Evolutionary conservation across 164 flowering plant species (phyloP).

Genomic region (Paratinospora sagittata): DNA sequence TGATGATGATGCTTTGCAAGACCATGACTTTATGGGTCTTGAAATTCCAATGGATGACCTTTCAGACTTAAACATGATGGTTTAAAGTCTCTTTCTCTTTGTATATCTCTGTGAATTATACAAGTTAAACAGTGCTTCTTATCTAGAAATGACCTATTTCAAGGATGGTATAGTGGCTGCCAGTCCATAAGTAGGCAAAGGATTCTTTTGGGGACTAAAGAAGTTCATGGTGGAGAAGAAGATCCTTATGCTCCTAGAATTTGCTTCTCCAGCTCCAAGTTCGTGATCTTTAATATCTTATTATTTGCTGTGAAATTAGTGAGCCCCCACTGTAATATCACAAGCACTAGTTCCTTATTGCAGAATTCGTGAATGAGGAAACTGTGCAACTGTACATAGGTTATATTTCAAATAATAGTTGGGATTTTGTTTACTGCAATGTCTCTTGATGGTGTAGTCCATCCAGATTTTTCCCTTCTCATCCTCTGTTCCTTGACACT

Average conservation of each 20-base stretch:
- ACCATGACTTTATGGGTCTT: constrained; percentile 62
- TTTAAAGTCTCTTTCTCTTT: constrained; percentile 42
- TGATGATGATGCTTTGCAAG: constrained; percentile 60
- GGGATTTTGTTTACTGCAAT: constrained; percentile 11
- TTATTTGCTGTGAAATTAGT: not conserved
- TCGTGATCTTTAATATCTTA: constrained; percentile 23
- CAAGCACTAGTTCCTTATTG: constrained; percentile 2
- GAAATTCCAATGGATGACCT: constrained; percentile 86
- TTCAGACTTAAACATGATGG: constrained; percentile 70
- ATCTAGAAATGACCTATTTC: constrained; percentile 32
- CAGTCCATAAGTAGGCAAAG: constrained; percentile 37
- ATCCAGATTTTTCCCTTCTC: not conserved
- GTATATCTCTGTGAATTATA: constrained; percentile 59
- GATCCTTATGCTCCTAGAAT: constrained; percentile 24
- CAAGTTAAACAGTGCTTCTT: constrained; percentile 24
- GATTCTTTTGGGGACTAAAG: constrained; percentile 45
- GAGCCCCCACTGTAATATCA: constrained; percentile 3
- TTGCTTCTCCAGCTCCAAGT: constrained; percentile 25
- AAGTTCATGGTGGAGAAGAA: constrained; percentile 33
- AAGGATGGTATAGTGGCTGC: constrained; percentile 25
- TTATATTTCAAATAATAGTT: constrained; percentile 33
- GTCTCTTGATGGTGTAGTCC: not conserved
- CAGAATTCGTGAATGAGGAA: not conserved
- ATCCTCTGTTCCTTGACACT: not conserved
- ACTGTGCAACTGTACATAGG: constrained; percentile 5